These are phyloP conservation scores for Blakeslea trispora DNA, from an alignment of 371 early-diverging fungal genomes.

Conservation along the genomic window DNA sequence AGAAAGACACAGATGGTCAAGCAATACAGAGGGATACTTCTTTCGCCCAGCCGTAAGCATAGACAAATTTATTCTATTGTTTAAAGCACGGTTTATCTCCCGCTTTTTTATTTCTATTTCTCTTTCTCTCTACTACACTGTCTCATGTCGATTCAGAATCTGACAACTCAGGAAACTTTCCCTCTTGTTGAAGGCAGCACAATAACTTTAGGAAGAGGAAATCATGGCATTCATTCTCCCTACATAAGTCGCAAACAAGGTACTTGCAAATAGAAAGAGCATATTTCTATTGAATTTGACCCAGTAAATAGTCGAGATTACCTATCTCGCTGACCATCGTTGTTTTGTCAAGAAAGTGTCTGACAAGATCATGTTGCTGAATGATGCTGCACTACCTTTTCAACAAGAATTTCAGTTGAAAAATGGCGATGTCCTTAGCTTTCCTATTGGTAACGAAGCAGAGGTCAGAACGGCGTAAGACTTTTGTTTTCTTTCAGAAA, in stretches of 20 bases:
- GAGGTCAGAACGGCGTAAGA: neutral
- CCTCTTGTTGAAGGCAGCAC: neutral
- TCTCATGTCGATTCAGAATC: constrained; percentile 16
- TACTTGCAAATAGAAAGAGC: neutral
- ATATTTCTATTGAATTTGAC: neutral
- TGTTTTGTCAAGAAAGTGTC: constrained; percentile 14
- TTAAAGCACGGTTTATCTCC: no score
- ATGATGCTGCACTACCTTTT: neutral
- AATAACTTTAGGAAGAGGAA: constrained; percentile 10
- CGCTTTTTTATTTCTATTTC: no score
- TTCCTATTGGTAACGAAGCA: neutral
- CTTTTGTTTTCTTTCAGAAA: no score
- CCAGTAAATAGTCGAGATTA: constrained; percentile 1
- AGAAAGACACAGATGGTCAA: no score
- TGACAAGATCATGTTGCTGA: neutral
- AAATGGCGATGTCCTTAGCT: constrained; percentile 2
- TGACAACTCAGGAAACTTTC: constrained; percentile 5
- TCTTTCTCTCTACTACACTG: no score
- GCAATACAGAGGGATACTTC: no score
- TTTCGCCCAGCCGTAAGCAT: no score
- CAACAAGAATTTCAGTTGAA: constrained; percentile 2
- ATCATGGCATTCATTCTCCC: constrained; percentile 5
- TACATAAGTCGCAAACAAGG: constrained; percentile 13
- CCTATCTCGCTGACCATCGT: constrained; percentile 1
- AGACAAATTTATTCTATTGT: no score